Conservation (phyloP, 495 filamentous ascomycete species). For the Alectoria sarmentosa region DNA sequence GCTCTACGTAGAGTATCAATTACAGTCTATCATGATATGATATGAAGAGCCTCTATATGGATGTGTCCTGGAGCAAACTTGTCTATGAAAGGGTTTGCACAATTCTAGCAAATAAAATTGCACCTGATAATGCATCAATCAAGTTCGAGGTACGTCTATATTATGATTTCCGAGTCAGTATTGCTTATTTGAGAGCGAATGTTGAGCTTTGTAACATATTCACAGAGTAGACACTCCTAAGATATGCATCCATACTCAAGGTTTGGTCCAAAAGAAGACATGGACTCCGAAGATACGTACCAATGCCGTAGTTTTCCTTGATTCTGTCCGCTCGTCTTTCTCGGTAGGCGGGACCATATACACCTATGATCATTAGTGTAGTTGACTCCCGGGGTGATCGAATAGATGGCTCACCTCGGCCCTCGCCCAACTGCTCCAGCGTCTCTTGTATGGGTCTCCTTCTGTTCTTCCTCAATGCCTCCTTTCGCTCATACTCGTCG, state of each 20-base stretch:
- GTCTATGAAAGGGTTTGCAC: not conserved
- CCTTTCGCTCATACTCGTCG: conserved; percentile 78
- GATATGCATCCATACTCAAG: too few species aligned
- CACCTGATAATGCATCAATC: not conserved
- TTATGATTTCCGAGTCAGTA: too few species aligned
- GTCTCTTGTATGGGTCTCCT: conserved; percentile 77
- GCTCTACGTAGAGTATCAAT: not conserved
- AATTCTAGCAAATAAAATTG: not conserved
- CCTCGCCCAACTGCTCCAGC: conserved; percentile 77
- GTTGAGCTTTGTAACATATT: too few species aligned
- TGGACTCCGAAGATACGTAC: too few species aligned
- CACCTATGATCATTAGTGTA: conserved; percentile 45
- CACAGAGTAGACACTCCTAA: too few species aligned
- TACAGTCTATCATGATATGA: not conserved
- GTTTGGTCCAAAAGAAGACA: too few species aligned
- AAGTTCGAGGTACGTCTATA: not conserved
- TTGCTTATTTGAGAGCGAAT: too few species aligned
- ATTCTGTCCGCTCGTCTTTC: conserved; percentile 78
- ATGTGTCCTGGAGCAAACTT: not conserved
- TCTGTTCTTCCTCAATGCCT: conserved; percentile 64
- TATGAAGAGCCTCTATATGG: not conserved
- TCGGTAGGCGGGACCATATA: conserved; percentile 76
- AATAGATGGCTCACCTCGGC: conserved; percentile 56
- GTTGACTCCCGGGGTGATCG: not conserved
- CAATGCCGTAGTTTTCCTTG: conserved; percentile 81